Evolutionary conservation across 306 rosid genomes (phyloP), one percentile per base, ranked within the genome.

Genomic region (Aeschynomene evenia): DNA sequence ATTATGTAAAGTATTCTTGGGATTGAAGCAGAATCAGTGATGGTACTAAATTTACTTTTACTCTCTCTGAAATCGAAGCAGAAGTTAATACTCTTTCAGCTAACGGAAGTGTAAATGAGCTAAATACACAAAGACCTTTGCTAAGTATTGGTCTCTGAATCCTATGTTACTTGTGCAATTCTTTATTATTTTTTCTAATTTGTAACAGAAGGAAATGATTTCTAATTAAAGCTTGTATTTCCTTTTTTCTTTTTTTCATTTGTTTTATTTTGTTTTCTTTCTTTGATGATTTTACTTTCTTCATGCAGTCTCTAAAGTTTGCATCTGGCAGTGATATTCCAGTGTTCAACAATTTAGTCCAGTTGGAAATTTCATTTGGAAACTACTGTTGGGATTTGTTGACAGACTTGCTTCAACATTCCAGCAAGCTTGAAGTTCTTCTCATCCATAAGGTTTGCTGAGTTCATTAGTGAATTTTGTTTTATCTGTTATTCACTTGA

Each of bases 321-420:
- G 61, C 73, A 46, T 21, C 23, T 56, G 22, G 19, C 16, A 55
- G 42, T 45, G 73, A 66, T 56, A 34, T 75, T 66, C 79, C 73
- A 0, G 62, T 13, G 24, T 75, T 75, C 48, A 42, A 66, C 51
- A 75, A 75, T 45, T 66, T 75, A 75, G 19, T 46, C 53, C 68
- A 75, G 61, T 39, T 75, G 62, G 79, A 66, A 57, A 66, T 75
- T 34, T 45, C 79, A 45, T 75, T 66, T 50, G 73, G 68, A 58
- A 22, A 23, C 40, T 56, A 75, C 66, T 45, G 24, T n/a, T 66
- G 68, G 73, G 33, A 66, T 66, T 66, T 75, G 73, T 66, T 75
- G 14, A 39, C 73, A 33, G 57, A 33, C 22, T 33, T 75, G 24
- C 76, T 77, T 51, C 43, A 42, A 31, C 54, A 49, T 7, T 29